Base-by-base conservation (phyloP, 768 basidiomycete species). In the Serendipita sp. region DNA sequence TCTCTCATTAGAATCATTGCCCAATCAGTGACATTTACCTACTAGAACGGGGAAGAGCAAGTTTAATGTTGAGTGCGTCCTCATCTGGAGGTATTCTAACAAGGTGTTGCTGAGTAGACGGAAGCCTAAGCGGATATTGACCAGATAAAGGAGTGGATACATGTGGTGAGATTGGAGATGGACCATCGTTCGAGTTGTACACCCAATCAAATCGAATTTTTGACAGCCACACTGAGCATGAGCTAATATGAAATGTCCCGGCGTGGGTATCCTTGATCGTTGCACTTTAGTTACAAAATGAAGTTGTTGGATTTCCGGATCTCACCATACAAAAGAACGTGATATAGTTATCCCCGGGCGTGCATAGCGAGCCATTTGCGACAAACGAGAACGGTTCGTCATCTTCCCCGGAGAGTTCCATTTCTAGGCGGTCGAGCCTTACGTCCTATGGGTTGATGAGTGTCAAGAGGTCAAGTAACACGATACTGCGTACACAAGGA, bases 241-340 rank as follows among this genome's bases (percentile, higher is more conserved):
- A 18, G 15, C 1, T 16, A 41, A n/a, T 3, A 38, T 11, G 13
- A 41, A 41, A 28, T 8, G 35, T 45, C 41, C 18, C 1, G 11
- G 24, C 37, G 16, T 62, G 56, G 10, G 63, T n/a, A 1, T 24
- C 56, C 56, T 60, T 30, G 8, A 3, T 11, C 10, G 13, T 41
- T 13, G 5, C 41, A 13, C 7, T 41, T 41, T 5, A 41, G 41
- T 41, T 1, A 41, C 41, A 13, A 41, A 41, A 13, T 5, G 13
- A 5, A 41, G 41, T 41, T 7, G 41, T 5, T 38, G 11, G 34
- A 60, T 8, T 11, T 60, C 11, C 8, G 32, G 4, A 34, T 16
- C 88, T 68, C 72, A 94, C 93, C 5, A 88, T 80, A 70, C 86
- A 93, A 69, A 81, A 85, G 45, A 92, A 72, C 0, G 75, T 80